phyloP scores from a whole-genome alignment of 768 basidiomycete species.

The Krasilnikovozyma curviuscula region DNA sequence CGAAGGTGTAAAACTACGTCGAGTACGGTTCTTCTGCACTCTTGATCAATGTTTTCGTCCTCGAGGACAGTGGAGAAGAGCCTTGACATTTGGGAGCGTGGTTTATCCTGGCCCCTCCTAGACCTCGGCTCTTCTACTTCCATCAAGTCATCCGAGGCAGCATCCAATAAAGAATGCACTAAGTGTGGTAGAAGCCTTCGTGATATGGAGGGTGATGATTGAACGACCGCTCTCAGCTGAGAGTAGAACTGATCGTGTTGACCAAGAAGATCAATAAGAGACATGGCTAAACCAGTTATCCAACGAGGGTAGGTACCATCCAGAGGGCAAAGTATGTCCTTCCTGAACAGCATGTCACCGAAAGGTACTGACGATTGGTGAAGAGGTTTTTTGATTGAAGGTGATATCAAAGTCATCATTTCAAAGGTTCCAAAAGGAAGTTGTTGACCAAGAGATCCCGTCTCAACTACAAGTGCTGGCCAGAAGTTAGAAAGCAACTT shows the following conservation, averaged over 20 bases:
- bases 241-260: constrained; percentile 43
- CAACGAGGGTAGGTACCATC: constrained; percentile 38
- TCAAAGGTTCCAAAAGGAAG: too few species aligned
- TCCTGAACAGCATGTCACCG: neutral
- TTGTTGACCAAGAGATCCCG: too few species aligned
- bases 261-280: constrained; percentile 44
- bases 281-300: constrained; percentile 40
- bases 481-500: too few species aligned
- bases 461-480: too few species aligned
- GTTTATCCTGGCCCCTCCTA: too few species aligned
- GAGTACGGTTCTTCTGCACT: constrained; percentile 39
- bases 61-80: constrained; percentile 39
- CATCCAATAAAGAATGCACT: constrained; percentile 43
- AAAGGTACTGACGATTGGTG: too few species aligned
- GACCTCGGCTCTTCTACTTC: too few species aligned
- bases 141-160: constrained; percentile 19
- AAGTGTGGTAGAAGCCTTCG: constrained; percentile 52
- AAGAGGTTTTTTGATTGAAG: too few species aligned
- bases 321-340: neutral
- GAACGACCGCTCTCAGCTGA: constrained; percentile 43
- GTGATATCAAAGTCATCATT: too few species aligned
- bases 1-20: constrained; percentile 65
- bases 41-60: constrained; percentile 24
- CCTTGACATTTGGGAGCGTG: too few species aligned
- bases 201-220: constrained; percentile 39